Conservation (phyloP, 2,329 filamentous ascomycete genomes). For the Ophiostoma ips region DNA sequence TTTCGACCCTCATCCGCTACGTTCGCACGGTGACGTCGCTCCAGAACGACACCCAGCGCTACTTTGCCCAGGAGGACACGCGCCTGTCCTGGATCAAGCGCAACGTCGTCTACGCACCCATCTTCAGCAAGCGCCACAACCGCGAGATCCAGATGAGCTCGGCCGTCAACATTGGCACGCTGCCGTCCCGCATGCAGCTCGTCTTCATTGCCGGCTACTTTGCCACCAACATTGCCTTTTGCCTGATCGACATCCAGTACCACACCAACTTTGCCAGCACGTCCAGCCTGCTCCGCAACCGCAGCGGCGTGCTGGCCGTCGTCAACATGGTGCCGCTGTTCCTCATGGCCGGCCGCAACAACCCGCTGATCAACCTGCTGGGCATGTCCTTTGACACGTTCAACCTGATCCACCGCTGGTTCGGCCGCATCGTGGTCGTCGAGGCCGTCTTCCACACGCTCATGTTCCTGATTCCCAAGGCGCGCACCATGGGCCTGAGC, state of each 20-base stretch:
- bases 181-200: constrained; percentile 67
- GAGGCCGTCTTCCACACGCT: constrained; percentile 54
- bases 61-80: constrained; percentile 50
- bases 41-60: constrained; percentile 65
- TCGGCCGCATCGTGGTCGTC: constrained; percentile 60
- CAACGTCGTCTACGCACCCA: constrained; percentile 54
- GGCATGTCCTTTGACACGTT: constrained; percentile 71
- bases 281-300: constrained; percentile 44
- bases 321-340: constrained; percentile 71
- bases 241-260: constrained; percentile 51
- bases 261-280: constrained; percentile 29
- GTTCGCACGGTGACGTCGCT: constrained; percentile 62
- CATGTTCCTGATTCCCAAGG: constrained; percentile 38
- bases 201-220: constrained; percentile 54
- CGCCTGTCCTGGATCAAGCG: constrained; percentile 49
- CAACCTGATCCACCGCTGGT: constrained; percentile 70
- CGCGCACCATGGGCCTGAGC: constrained; percentile 33
- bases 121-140: constrained; percentile 66
- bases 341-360: constrained; percentile 62
- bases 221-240: constrained; percentile 65
- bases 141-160: constrained; percentile 49
- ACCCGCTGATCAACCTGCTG: constrained; percentile 58
- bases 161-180: constrained; percentile 49
- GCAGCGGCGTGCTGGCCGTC: constrained; percentile 54
- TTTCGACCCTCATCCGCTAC: constrained; percentile 48